phyloP scores from a whole-genome alignment of 1,139 yeast species.

The Geotrichum aggregatum region DNA sequence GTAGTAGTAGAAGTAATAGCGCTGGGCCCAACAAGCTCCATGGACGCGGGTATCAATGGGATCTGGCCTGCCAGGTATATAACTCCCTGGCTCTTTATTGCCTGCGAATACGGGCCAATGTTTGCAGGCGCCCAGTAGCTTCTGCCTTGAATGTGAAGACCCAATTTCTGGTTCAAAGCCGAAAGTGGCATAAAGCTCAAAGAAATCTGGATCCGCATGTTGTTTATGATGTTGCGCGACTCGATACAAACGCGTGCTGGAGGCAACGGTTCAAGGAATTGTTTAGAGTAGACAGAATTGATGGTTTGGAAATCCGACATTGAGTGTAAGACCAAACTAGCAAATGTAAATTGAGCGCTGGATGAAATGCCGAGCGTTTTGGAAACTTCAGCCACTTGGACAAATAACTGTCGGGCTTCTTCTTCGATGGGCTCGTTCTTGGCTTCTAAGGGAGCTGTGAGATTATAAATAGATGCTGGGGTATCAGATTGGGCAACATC shows the following conservation, averaged over 20 bases:
- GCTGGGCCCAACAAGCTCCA: slow-evolving; percentile 48
- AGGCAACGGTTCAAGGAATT: slow-evolving; percentile 61
- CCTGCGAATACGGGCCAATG: slow-evolving; percentile 95
- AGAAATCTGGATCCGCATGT: slow-evolving; percentile 44
- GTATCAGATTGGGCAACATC: neutral
- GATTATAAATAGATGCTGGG: slow-evolving; percentile 5
- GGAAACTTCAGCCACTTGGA: neutral
- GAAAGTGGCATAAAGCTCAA: slow-evolving; percentile 30
- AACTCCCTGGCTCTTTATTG: slow-evolving; percentile 50
- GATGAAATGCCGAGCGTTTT: neutral
- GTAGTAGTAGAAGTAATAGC: too few relatives aligned
- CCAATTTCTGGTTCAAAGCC: slow-evolving; percentile 36
- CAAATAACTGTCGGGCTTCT: slow-evolving; percentile 12
- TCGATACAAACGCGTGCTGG: slow-evolving; percentile 87
- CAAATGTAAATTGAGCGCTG: slow-evolving; percentile 10
- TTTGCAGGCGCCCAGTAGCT: slow-evolving; percentile 98
- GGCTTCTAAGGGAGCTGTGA: slow-evolving; percentile 10
- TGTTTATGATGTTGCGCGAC: slow-evolving; percentile 45
- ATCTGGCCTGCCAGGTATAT: slow-evolving; percentile 89
- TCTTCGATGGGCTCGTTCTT: slow-evolving; percentile 5
- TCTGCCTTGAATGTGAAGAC: slow-evolving; percentile 84
- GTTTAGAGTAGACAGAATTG: slow-evolving; percentile 54
- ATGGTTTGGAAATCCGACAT: slow-evolving; percentile 62
- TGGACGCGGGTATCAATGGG: slow-evolving; percentile 69
- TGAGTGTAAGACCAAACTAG: slow-evolving; percentile 49